Evolutionary conservation across 208 protist species (phyloP), one percentile per base, ranked within the genome.

Genomic region (Acanthamoeba culbertsoni): DNA sequence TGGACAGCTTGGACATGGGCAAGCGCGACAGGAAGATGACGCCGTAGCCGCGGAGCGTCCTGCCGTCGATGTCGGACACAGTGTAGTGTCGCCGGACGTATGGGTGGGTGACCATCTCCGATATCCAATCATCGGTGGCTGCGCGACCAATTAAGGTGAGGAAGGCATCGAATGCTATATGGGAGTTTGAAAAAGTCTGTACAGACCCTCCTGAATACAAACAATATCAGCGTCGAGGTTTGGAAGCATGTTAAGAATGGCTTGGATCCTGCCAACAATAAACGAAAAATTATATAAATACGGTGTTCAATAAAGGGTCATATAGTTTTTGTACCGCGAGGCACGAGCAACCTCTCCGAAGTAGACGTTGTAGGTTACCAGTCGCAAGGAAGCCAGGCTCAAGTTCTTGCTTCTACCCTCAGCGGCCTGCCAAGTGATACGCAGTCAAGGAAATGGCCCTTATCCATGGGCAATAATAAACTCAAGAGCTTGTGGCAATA

Each of bases 281-380:
- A 71, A 35, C 7, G 62, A 42, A 0, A n/a, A 71, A 33, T 12
- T 3, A 55, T 8, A 55, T 23, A 8, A 55, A 8, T 55, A 55
- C 48, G 12, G 48, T 23, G 12, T 31, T 62, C 55, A 62, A 23
- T 14, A n/a, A 62, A n/a, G 55, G 18, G 55, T n/a, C 20, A 14
- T 14, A 26, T 3, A 23, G 55, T n/a, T 3, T 57, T 0, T 5
- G 51, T 35, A 14, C 12, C n/a, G 59, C 10, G 1, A 71, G 62
- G 2, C 16, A 43, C 4, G 33, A 43, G 31, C 8, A 45, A 16
- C 40, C 12, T 48, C 4, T 3, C 45, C 75, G 31, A 86, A 86
- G 28, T 18, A 86, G 16, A 86, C 75, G 75, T 86, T 86, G 75
- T 86, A 86, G 45, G 75, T 86, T 2, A 40, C 75, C 75, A 86